A percentile compares a stretch with the other conserved stretches of the same genome.
Conservation (phyloP, 2,329 filamentous ascomycete species). For the Penicillium corylophilum region DNA sequence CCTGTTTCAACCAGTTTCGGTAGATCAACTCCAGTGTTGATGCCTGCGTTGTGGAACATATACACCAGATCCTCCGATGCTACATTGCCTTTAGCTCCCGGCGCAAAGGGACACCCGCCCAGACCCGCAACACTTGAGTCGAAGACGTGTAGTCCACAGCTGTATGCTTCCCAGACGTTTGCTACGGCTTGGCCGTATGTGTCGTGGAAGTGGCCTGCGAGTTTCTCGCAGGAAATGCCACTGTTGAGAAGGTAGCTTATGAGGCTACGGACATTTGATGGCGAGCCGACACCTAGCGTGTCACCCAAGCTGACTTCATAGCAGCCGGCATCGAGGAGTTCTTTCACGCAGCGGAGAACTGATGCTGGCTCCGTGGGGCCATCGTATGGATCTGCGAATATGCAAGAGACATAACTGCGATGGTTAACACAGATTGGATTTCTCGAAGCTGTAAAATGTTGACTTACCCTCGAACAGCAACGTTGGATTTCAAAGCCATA, state of each 20-base stretch:
- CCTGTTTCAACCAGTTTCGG: constrained; percentile 64
- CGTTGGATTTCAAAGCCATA: constrained; percentile 25
- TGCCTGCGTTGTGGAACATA: constrained; percentile 60
- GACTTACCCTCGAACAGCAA: constrained; percentile 38
- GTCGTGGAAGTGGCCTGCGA: constrained; percentile 86
- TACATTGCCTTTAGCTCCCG: constrained; percentile 82
- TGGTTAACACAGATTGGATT: not conserved
- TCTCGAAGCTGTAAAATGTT: not conserved
- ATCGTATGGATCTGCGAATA: constrained; percentile 49
- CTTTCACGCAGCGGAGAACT: constrained; percentile 52
- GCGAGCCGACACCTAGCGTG: constrained; percentile 84
- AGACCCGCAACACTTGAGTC: constrained; percentile 78
- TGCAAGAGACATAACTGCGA: constrained; percentile 40
- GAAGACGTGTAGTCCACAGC: constrained; percentile 75
- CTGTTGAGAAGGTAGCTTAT: constrained; percentile 32
- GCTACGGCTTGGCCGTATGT: constrained; percentile 85
- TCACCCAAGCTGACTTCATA: constrained; percentile 90
- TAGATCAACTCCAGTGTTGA: constrained; percentile 71
- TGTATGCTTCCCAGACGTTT: constrained; percentile 74
- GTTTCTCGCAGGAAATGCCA: constrained; percentile 66
- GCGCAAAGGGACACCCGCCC: constrained; percentile 81
- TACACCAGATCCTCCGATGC: constrained; percentile 83
- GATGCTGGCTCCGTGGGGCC: constrained; percentile 54
- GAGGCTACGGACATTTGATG: constrained; percentile 31
- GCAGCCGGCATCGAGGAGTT: constrained; percentile 78